These are phyloP conservation scores for Wickerhamomyces sp. DNA, from an alignment of 1,139 yeast species.

Conservation along the genomic window DNA sequence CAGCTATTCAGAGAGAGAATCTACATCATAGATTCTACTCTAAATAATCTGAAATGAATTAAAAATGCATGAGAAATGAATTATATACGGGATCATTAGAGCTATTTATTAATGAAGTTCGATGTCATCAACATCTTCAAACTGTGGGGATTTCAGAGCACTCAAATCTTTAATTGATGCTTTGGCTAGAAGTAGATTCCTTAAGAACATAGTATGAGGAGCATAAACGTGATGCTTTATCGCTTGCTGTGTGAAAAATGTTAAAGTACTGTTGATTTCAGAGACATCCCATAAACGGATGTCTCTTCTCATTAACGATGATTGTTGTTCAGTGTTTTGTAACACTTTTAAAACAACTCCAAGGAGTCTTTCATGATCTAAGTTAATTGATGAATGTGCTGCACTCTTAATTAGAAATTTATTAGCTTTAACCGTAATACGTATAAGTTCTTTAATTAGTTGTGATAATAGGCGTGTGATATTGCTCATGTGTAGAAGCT, in stretches of 20 bases:
- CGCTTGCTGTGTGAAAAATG: conserved; percentile 54
- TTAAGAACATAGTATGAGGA: conserved; percentile 10
- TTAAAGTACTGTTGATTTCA: conserved; percentile 67
- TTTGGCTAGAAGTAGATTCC: conserved; percentile 12
- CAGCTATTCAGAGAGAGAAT: conserved; percentile 17
- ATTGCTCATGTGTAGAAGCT: conserved; percentile 40
- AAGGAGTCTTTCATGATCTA: conserved; percentile 41
- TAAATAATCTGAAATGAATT: conserved; percentile 4
- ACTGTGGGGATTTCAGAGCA: not conserved
- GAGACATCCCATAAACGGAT: conserved; percentile 46
- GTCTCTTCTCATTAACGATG: conserved; percentile 69
- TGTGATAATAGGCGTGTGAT: conserved; percentile 32
- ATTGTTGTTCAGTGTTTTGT: conserved; percentile 42
- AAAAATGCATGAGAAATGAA: not conserved
- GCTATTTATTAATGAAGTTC: not conserved
- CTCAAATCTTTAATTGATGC: conserved; percentile 3
- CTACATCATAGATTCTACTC: conserved; percentile 19
- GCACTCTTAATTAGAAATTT: conserved; percentile 27
- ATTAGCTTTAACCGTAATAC: conserved; percentile 37
- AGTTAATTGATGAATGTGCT: conserved; percentile 35
- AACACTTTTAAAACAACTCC: conserved; percentile 38
- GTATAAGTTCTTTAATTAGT: conserved; percentile 44
- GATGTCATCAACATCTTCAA: not conserved
- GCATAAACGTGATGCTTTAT: conserved; percentile 26
- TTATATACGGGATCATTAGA: not conserved